A percentile compares a stretch with the other conserved stretches of the same genome.
phyloP scores from a whole-genome alignment of 163 green algal species.

The Picocystis sp. region DNA sequence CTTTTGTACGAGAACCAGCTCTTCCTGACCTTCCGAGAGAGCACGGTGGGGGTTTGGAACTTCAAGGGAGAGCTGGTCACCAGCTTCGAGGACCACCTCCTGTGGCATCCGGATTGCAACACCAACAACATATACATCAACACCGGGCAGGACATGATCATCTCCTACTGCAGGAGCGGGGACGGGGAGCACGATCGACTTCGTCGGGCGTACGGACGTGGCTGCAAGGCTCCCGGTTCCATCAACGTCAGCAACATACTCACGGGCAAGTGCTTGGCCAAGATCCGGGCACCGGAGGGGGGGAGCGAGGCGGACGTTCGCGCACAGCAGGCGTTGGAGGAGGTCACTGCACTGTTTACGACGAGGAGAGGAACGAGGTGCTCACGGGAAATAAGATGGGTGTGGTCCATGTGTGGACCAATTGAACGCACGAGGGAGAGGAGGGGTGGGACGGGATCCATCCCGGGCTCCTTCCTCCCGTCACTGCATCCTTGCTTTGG shows the following conservation, averaged over 20 bases:
- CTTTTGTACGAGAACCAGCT: constrained; percentile 34
- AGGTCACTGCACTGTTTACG: constrained; percentile 29
- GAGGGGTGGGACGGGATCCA: too few relatives aligned
- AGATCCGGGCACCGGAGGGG: constrained; percentile 12
- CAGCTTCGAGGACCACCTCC: constrained; percentile 25
- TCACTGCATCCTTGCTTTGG: too few relatives aligned
- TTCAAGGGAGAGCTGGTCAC: constrained; percentile 31
- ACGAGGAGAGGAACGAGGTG: constrained; percentile 32
- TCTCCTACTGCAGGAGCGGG: constrained; percentile 26
- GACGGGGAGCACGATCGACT: background rate
- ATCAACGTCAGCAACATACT: constrained; percentile 34
- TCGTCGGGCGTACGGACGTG: background rate
- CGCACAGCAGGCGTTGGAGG: constrained; percentile 16
- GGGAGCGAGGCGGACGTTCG: constrained; percentile 3
- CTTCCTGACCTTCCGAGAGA: constrained; percentile 30
- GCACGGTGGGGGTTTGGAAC: constrained; percentile 29
- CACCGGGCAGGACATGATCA: constrained; percentile 28
- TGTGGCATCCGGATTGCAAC: constrained; percentile 34
- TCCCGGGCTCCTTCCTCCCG: too few relatives aligned
- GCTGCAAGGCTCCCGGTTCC: constrained; percentile 6
- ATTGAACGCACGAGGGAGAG: too few relatives aligned
- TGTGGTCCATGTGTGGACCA: constrained; percentile 25
- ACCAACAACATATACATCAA: constrained; percentile 42
- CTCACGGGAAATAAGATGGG: constrained; percentile 25
- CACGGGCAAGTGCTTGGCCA: constrained; percentile 22